phyloP scores from a whole-genome alignment of 2,329 filamentous ascomycete species.

The Arthrobotrys pseudoclavata region DNA sequence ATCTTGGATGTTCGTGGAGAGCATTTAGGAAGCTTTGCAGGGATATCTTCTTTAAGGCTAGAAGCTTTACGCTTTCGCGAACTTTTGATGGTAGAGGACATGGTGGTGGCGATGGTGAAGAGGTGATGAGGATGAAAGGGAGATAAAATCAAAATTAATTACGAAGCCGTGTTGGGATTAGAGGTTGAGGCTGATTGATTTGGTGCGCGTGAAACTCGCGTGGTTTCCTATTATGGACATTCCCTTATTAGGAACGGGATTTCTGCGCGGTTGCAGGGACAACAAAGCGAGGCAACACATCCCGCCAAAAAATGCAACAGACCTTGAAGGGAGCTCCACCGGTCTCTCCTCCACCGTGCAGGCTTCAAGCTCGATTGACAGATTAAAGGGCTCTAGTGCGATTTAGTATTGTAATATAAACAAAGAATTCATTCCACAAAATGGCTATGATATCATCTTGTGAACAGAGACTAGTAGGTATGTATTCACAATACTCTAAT shows the following conservation, averaged over 20 bases:
- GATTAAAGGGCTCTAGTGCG: not conserved
- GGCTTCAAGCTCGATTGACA: not conserved
- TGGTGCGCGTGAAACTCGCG: conserved; percentile 43
- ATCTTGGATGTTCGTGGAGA: conserved; percentile 56
- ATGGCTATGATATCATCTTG: not conserved
- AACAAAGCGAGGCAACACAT: conserved; percentile 28
- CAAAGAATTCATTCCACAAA: not conserved
- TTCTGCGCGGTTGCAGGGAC: conserved; percentile 18
- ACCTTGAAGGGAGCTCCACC: not conserved
- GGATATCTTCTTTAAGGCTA: conserved; percentile 45
- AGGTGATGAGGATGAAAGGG: not conserved
- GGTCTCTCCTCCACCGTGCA: no score
- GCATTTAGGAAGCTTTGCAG: conserved; percentile 55
- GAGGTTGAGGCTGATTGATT: conserved; percentile 58
- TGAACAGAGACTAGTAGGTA: not conserved
- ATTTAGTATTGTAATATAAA: not conserved
- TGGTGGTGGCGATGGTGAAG: not conserved
- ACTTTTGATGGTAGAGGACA: conserved; percentile 17
- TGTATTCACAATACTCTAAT: conserved; percentile 11
- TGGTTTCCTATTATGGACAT: conserved; percentile 50
- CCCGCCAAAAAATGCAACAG: conserved; percentile 6
- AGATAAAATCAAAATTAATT: conserved; percentile 32
- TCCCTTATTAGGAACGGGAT: conserved; percentile 32
- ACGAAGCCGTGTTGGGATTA: conserved; percentile 57
- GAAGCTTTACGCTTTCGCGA: conserved; percentile 52